Conservation (phyloP, 2,329 filamentous ascomycete species). For the Alternaria rosae region DNA sequence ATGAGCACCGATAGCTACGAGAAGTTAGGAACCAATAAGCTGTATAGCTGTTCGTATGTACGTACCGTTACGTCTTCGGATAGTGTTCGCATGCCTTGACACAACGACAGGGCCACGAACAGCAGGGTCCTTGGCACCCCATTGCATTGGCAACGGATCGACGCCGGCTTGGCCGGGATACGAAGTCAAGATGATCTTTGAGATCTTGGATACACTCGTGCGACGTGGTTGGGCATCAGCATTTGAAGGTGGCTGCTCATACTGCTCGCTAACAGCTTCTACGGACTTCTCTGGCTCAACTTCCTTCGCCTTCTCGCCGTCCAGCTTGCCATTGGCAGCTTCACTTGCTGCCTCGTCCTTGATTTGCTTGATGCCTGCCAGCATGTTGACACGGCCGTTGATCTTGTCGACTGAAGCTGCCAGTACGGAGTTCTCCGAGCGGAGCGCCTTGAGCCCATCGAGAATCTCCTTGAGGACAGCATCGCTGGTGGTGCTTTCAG, state of each 20-base stretch:
- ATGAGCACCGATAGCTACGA: conserved; percentile 69
- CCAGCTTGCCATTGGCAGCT: conserved; percentile 31
- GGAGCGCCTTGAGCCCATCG: conserved; percentile 61
- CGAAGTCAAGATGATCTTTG: conserved; percentile 76
- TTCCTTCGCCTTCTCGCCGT: conserved; percentile 42
- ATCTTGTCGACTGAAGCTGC: conserved; percentile 66
- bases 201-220: conserved; percentile 57
- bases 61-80: conserved; percentile 80
- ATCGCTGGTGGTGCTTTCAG: conserved; percentile 41
- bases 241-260: conserved; percentile 45
- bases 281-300: conserved; percentile 43
- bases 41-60: neutral
- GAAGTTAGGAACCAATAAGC: conserved; percentile 19
- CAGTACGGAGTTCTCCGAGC: conserved; percentile 63
- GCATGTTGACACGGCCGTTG: conserved; percentile 67
- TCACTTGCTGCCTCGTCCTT: conserved; percentile 56
- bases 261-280: conserved; percentile 51
- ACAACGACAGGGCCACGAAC: conserved; percentile 88
- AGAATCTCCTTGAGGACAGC: conserved; percentile 63
- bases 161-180: conserved; percentile 95
- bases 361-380: conserved; percentile 65
- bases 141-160: conserved; percentile 86
- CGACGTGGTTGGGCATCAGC: conserved; percentile 47
- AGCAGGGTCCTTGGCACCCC: conserved; percentile 79
- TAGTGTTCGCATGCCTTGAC: conserved; percentile 75